These are phyloP conservation scores for Fusarium udum DNA, from an alignment of 2,329 filamentous ascomycete species.

Conservation along the genomic window DNA sequence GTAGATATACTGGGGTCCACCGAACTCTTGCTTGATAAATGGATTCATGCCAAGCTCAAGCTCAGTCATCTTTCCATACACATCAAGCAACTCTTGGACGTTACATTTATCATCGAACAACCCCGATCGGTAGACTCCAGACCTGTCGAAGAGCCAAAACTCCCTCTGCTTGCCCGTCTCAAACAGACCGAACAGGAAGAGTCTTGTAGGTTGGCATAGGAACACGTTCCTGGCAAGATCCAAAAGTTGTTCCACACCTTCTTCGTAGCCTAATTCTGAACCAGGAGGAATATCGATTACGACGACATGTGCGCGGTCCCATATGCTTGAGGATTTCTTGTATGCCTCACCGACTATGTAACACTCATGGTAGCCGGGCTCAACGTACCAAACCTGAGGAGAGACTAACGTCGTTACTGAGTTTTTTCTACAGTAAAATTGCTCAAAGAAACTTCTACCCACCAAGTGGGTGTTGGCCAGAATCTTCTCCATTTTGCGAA, in stretches of 20 bases:
- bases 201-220: slow-evolving; percentile 28
- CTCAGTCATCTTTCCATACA: slow-evolving; percentile 18
- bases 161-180: slow-evolving; percentile 27
- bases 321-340: not conserved
- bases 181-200: slow-evolving; percentile 28
- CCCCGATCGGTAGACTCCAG: slow-evolving; percentile 31
- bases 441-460: not conserved
- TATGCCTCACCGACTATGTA: not conserved
- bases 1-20: not conserved
- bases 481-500: not conserved
- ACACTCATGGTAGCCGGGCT: not conserved
- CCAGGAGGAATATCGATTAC: not conserved
- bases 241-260: not conserved
- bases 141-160: slow-evolving; percentile 38
- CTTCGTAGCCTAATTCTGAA: not conserved
- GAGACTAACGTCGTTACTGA: not conserved
- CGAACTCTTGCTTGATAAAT: not conserved
- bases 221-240: not conserved
- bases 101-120: not conserved
- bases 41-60: slow-evolving; percentile 14
- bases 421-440: not conserved
- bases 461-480: not conserved
- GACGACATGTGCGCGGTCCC: not conserved
- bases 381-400: not conserved
- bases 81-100: not conserved